Evolutionary conservation across 805 yeast genomes (phyloP).

Genomic region (Sugiyamaella valdiviana): DNA sequence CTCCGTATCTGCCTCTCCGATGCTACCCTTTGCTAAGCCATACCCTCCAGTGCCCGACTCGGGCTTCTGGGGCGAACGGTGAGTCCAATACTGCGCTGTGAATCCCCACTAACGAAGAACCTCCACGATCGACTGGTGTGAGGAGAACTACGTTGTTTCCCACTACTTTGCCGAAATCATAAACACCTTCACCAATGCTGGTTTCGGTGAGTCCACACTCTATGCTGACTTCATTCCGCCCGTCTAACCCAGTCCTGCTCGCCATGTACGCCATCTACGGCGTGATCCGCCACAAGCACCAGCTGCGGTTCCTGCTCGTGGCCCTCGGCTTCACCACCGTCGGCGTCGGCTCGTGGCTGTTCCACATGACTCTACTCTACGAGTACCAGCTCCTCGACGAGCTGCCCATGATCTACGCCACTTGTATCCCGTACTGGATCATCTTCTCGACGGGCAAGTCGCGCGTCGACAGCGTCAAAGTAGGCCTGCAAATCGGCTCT

Average conservation of each 20-base stretch:
- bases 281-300: slow-evolving; percentile 55
- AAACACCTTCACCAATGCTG: slow-evolving; percentile 73
- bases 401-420: slow-evolving; percentile 96
- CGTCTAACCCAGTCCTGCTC: slow-evolving; percentile 36
- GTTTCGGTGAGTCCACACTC: slow-evolving; percentile 32
- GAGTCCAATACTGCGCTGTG: slow-evolving; percentile 5
- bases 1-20: not conserved
- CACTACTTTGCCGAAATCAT: slow-evolving; percentile 84
- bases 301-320: slow-evolving; percentile 61
- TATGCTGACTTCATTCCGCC: not conserved
- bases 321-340: slow-evolving; percentile 80
- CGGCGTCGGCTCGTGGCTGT: slow-evolving; percentile 90
- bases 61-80: slow-evolving; percentile 33
- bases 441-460: slow-evolving; percentile 57
- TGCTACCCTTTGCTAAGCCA: slow-evolving; percentile 17
- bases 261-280: slow-evolving; percentile 63
- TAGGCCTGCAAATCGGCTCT: slow-evolving; percentile 43
- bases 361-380: slow-evolving; percentile 91
- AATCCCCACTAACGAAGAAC: slow-evolving; percentile 37
- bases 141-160: slow-evolving; percentile 87
- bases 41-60: slow-evolving; percentile 21
- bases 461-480: slow-evolving; percentile 33
- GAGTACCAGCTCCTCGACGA: slow-evolving; percentile 91
- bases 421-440: slow-evolving; percentile 90
- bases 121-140: slow-evolving; percentile 98